Percentiles rank a stretch among this genome's conserved stretches.
Evolutionary conservation across 2,329 filamentous ascomycete genomes (phyloP).

Genomic region (Fonsecaea multimorphosa): DNA sequence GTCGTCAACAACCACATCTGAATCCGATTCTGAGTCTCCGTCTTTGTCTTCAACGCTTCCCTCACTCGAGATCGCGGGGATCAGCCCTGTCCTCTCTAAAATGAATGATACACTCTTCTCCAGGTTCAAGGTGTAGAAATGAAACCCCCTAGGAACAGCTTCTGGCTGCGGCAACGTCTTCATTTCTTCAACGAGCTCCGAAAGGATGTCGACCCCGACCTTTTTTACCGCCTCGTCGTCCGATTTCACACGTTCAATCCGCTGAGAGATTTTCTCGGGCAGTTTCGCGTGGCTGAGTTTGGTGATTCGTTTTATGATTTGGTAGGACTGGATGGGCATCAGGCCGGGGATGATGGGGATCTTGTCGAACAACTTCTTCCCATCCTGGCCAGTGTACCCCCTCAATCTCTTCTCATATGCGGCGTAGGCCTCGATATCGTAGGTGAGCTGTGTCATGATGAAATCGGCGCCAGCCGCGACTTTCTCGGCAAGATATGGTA

Average conservation of each 20-base stretch:
- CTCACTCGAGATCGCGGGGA: conserved; percentile 59
- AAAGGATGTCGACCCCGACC: conserved; percentile 67
- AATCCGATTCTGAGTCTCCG: conserved; percentile 49
- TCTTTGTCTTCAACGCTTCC: conserved; percentile 36
- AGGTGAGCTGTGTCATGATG: conserved; percentile 98
- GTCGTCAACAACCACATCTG: conserved; percentile 53
- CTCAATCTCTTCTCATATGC: conserved; percentile 78
- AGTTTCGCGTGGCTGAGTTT: conserved; percentile 91
- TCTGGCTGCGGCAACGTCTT: conserved; percentile 66
- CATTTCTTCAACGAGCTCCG: conserved; percentile 81
- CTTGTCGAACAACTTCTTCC: conserved; percentile 69
- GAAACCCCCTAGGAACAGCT: conserved; percentile 73
- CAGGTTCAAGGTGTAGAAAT: conserved; percentile 94
- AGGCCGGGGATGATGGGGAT: conserved; percentile 92
- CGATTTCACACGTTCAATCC: conserved; percentile 57
- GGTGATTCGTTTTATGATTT: conserved; percentile 90
- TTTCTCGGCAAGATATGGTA: conserved; percentile 91
- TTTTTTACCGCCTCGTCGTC: conserved; percentile 57
- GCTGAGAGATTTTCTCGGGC: conserved; percentile 71
- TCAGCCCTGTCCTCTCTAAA: conserved; percentile 81
- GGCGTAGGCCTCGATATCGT: conserved; percentile 82
- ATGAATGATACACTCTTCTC: conserved; percentile 90
- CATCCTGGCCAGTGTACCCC: conserved; percentile 74
- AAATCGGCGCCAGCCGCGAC: conserved; percentile 91
- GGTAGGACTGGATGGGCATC: conserved; percentile 97